A percentile compares a stretch with the other conserved stretches of the same genome.
Conservation (phyloP, 495 filamentous ascomycete species). For the Hamigera avellanea region DNA sequence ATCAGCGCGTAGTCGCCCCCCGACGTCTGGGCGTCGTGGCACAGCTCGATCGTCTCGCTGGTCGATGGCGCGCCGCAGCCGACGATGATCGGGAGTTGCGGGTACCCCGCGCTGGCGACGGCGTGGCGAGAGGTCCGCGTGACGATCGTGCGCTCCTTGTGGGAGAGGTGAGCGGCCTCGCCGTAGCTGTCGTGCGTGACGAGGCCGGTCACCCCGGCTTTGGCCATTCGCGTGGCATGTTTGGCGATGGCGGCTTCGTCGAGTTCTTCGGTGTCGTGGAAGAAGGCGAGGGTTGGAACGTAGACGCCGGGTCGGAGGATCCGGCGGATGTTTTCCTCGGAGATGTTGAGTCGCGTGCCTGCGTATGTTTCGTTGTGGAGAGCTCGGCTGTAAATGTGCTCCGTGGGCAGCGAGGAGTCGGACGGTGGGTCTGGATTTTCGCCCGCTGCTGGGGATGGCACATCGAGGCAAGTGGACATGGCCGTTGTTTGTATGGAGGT, state of each 20-base stretch:
- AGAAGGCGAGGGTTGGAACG: constrained; percentile 43
- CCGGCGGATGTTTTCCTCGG: too few relatives aligned
- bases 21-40: constrained; percentile 50
- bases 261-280: constrained; percentile 27
- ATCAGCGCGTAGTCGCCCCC: constrained; percentile 67
- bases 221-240: constrained; percentile 60
- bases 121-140: constrained; percentile 55
- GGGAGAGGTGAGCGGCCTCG: constrained; percentile 56
- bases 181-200: constrained; percentile 67
- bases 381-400: neutral
- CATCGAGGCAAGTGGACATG: too few relatives aligned
- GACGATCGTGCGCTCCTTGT: constrained; percentile 43
- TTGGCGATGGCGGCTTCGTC: constrained; percentile 47
- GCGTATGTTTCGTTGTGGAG: neutral
- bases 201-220: constrained; percentile 57
- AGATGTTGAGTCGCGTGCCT: too few relatives aligned
- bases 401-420: neutral
- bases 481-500: too few relatives aligned
- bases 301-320: constrained; percentile 34
- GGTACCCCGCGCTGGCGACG: constrained; percentile 48
- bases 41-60: constrained; percentile 58
- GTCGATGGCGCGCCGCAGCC: constrained; percentile 66
- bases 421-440: too few relatives aligned
- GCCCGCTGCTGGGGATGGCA: too few relatives aligned
- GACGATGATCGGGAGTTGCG: constrained; percentile 54